Evolutionary conservation across 148 eudicot genomes (phyloP).

Genomic region (Amaranthus hypochondriacus): DNA sequence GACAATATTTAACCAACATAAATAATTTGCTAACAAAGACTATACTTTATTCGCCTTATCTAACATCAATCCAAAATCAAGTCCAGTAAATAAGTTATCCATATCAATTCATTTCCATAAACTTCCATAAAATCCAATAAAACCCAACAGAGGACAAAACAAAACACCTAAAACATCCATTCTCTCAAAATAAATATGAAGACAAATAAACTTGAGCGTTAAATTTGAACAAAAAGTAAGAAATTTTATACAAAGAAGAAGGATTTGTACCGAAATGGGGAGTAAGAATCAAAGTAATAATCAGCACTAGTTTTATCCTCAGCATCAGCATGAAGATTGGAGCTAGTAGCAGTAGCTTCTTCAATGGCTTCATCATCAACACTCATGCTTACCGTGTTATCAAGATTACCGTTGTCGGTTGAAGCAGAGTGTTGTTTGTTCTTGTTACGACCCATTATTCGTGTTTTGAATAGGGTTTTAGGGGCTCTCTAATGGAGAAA

Average conservation of each 20-base stretch:
- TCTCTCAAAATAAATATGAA: neutral
- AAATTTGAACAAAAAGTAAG: neutral
- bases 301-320: conserved; percentile 91
- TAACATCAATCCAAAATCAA: too few species aligned
- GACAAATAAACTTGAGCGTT: neutral
- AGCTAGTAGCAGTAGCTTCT: conserved; percentile 42
- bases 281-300: conserved; percentile 96
- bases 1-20: too few species aligned
- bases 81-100: too few species aligned
- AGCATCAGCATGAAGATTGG: conserved; percentile 38
- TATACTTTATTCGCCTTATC: too few species aligned
- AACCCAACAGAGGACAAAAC: neutral
- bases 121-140: neutral
- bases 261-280: conserved; percentile 68
- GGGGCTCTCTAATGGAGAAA: neutral
- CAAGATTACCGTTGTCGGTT: conserved; percentile 15
- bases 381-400: conserved; percentile 29
- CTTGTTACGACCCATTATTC: conserved; percentile 36
- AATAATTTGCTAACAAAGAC: too few species aligned
- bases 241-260: neutral
- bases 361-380: conserved; percentile 39
- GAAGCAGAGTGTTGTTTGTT: conserved; percentile 10
- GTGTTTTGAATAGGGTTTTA: conserved; percentile 16
- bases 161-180: neutral
- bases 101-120: neutral